A percentile compares a stretch with the other conserved stretches of the same genome.
Evolutionary conservation across 208 protist genomes (phyloP).

Genomic region (Trypanosoma melophagium): DNA sequence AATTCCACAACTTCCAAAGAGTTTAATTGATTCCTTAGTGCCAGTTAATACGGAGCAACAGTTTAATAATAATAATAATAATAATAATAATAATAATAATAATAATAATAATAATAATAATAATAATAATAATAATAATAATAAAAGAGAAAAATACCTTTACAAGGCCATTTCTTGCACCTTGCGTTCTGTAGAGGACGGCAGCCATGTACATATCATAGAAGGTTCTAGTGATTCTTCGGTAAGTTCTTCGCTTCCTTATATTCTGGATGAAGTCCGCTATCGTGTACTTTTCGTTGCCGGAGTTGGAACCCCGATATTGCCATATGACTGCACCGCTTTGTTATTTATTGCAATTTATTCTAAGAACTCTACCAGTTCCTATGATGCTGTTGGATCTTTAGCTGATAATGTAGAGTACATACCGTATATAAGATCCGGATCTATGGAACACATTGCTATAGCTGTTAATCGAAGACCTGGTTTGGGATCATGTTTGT

Average conservation of each 20-base stretch:
- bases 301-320: constrained; percentile 58
- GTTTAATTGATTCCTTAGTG: constrained; percentile 11
- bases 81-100: no score
- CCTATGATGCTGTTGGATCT: constrained; percentile 27
- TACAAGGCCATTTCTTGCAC: constrained; percentile 18
- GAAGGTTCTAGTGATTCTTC: not conserved
- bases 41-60: not conserved
- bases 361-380: constrained; percentile 3
- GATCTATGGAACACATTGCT: constrained; percentile 33
- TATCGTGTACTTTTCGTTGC: constrained; percentile 52
- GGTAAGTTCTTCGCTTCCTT: constrained; percentile 11
- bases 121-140: no score
- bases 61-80: not conserved
- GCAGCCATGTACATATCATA: not conserved
- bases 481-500: constrained; percentile 12
- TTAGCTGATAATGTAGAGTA: constrained; percentile 57
- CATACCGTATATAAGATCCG: constrained; percentile 55
- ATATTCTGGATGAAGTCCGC: constrained; percentile 13
- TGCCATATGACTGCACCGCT: constrained; percentile 75
- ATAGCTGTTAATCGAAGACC: constrained; percentile 27
- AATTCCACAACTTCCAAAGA: constrained; percentile 18
- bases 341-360: constrained; percentile 55
- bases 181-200: not conserved
- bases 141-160: constrained; percentile 5
- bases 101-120: no score